Base-by-base conservation (phyloP, 2,329 filamentous ascomycete genomes). In the Nothophaeocryptopus gaeumannii region DNA sequence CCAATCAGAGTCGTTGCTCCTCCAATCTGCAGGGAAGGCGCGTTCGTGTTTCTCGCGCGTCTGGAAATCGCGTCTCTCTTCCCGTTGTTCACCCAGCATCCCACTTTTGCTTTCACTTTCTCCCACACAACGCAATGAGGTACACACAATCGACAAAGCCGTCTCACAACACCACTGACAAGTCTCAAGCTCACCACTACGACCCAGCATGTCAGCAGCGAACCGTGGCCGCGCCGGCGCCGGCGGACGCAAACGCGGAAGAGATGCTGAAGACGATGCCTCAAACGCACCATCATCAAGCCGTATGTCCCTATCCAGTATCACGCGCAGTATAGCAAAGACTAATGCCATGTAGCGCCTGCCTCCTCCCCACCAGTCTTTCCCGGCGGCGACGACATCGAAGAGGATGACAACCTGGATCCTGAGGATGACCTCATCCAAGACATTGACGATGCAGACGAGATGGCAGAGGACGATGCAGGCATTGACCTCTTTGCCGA, bases 131-230 rank as follows among this genome's bases (percentile, higher is more conserved):
- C 36, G 34, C 32, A 26, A 42, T 42, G 39, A 42, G 39, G 39
- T 42, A 42, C n/a, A 30, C 9, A 40, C 20, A 20, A 13, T 31
- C 8, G 20, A 30, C 29, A 15, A 32, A 10, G 29, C 15, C 29
- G 2, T 33, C 29, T 14, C 12, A n/a, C 39, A 10, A n/a, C 20
- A 29, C 3, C 29, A 15, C 46, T 48, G 29, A 48, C 39, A 2
- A 12, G 13, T 8, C 9, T 26, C 29, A 48, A 26, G 46, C 26
- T 48, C 46, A 15, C 39, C 46, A 32, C 34, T 48, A 9, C 46
- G 46, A 48, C 79, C 84, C 61, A 89, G 84, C 72, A 86, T 88
- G 77, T 83, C 85, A 53, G 91, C 90, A 58, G 89, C 85, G 63
- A 96, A 95, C 72, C 83, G 89, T 60, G 88, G 89, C 45, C 69